These are phyloP conservation scores for Aspergillus steynii DNA, from an alignment of 495 filamentous ascomycete species.

Conservation along the genomic window DNA sequence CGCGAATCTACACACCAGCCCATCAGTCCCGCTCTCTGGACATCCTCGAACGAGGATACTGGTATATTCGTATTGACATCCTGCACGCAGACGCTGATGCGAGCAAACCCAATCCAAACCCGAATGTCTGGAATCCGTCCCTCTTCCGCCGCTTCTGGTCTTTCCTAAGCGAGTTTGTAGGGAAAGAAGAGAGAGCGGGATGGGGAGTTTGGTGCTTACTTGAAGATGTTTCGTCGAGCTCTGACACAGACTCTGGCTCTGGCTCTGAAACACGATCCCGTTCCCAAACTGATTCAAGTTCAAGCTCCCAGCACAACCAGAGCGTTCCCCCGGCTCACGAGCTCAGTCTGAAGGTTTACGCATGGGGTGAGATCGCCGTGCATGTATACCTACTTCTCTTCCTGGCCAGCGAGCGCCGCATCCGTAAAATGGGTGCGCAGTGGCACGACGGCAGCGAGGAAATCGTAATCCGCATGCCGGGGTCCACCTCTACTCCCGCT, in stretches of 20 bases:
- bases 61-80: slow-evolving; percentile 54
- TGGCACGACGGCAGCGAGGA: slow-evolving; percentile 62
- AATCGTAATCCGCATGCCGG: slow-evolving; percentile 47
- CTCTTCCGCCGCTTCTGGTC: slow-evolving; percentile 56
- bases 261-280: no score
- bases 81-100: neutral
- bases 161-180: slow-evolving; percentile 59
- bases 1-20: slow-evolving; percentile 52
- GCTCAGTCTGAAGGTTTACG: slow-evolving; percentile 56
- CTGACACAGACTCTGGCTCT: neutral
- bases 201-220: slow-evolving; percentile 65
- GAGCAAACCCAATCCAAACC: slow-evolving; percentile 4
- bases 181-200: slow-evolving; percentile 54
- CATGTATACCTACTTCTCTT: slow-evolving; percentile 68
- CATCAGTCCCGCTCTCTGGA: slow-evolving; percentile 50
- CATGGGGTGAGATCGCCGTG: slow-evolving; percentile 63
- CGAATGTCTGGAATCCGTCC: slow-evolving; percentile 23
- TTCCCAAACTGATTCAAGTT: neutral
- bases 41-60: slow-evolving; percentile 66
- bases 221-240: slow-evolving; percentile 26
- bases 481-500: neutral
- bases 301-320: slow-evolving; percentile 12
- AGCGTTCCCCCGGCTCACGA: slow-evolving; percentile 5
- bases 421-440: slow-evolving; percentile 50
- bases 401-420: slow-evolving; percentile 58